A percentile compares a stretch with the other conserved stretches of the same genome.
Conservation (phyloP, 2,329 filamentous ascomycete species). For the Fusarium sp. region DNA sequence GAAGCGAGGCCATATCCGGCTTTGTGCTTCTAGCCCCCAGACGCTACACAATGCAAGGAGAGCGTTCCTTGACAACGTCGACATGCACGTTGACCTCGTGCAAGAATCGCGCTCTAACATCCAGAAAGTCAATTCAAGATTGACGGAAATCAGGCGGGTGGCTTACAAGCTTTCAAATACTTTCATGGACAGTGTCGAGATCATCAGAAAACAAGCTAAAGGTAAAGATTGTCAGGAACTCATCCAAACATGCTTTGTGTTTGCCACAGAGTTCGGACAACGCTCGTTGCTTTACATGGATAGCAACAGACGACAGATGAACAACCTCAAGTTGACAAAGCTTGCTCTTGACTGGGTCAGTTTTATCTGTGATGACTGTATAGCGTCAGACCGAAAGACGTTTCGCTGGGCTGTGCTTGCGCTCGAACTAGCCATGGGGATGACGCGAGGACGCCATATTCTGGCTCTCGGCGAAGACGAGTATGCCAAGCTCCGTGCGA, state of each 20-base stretch:
- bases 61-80: constrained; percentile 81
- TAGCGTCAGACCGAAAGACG: constrained; percentile 92
- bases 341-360: constrained; percentile 96
- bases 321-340: constrained; percentile 94
- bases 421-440: constrained; percentile 95
- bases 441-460: constrained; percentile 94
- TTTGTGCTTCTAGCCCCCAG: constrained; percentile 90
- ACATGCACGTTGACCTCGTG: constrained; percentile 86
- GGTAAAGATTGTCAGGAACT: constrained; percentile 92
- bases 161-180: constrained; percentile 97
- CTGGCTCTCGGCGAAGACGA: constrained; percentile 90
- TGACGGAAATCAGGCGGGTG: constrained; percentile 95
- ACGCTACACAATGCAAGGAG: constrained; percentile 81
- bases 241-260: constrained; percentile 97
- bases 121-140: constrained; percentile 87
- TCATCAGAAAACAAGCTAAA: constrained; percentile 85
- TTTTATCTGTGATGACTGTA: constrained; percentile 97
- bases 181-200: constrained; percentile 98
- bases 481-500: constrained; percentile 83
- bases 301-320: constrained; percentile 94
- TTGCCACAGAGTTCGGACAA: constrained; percentile 98
- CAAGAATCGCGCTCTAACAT: constrained; percentile 95
- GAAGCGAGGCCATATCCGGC: constrained; percentile 84
- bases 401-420: constrained; percentile 98
- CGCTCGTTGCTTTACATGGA: constrained; percentile 96